Evolutionary conservation across 768 basidiomycete genomes (phyloP).

Genomic region (Lyophyllum decastes): DNA sequence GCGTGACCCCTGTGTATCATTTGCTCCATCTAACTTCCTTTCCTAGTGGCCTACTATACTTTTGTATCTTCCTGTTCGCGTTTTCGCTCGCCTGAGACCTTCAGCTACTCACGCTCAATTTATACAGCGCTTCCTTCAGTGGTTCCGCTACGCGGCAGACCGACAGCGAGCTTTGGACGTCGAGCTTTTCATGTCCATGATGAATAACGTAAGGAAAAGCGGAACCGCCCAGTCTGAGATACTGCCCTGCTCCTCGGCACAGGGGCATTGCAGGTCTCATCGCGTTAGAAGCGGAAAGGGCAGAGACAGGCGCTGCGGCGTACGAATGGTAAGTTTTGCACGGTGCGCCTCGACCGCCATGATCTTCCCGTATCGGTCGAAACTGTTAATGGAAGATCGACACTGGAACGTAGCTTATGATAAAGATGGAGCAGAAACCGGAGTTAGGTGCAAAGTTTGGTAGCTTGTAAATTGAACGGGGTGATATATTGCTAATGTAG

Average conservation of each 20-base stretch:
- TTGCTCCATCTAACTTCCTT: neutral
- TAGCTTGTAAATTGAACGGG: neutral
- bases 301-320: constrained; percentile 6
- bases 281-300: constrained; percentile 4
- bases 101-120: too few relatives aligned
- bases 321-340: neutral
- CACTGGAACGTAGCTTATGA: too few relatives aligned
- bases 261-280: neutral
- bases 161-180: constrained; percentile 23
- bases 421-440: too few relatives aligned
- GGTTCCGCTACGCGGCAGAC: constrained; percentile 43
- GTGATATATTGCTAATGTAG: neutral
- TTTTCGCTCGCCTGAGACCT: neutral
- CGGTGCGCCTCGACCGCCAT: neutral
- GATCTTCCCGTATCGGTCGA: too few relatives aligned
- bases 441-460: too few relatives aligned
- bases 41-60: constrained; percentile 12
- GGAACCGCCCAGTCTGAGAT: too few relatives aligned
- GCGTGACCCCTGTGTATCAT: too few relatives aligned
- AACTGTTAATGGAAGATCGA: too few relatives aligned
- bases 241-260: constrained; percentile 13
- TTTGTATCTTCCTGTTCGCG: constrained; percentile 10
- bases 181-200: constrained; percentile 35
- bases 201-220: constrained; percentile 34
- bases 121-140: constrained; percentile 35